Base-by-base conservation (phyloP, 106 monocot species). In the Acorus calamus region DNA sequence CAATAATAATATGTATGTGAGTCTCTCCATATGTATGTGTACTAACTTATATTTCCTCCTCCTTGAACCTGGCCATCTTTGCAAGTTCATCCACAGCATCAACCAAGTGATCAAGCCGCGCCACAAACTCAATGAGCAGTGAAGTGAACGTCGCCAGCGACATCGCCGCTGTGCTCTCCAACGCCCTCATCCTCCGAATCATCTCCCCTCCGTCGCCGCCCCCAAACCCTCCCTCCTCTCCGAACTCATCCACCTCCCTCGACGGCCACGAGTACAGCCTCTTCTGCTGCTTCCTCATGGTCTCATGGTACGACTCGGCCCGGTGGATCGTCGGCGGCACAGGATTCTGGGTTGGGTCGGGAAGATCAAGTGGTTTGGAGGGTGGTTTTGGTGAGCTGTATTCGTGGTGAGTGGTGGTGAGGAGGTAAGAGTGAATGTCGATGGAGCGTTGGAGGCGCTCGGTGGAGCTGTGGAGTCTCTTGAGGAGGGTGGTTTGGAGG, bases 61-160 rank as follows among this genome's bases (percentile, higher is more conserved):
- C 56, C 50, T 77, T 75, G 62, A 91, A 91, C 46, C 62, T 78
- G 8, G 90, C 86, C 76, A 76, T 73, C 55, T 64, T 78, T 3
- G 86, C 83, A 11, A 91, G 83, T 50, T 74, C 69, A 54, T 83
- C 83, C 11, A 79, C 80, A 12, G 86, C 86, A 55, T 80, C 86
- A 52, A 91, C 90, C 80, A 86, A 73, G 73, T 84, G 86, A 57
- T 91, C 86, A 57, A 91, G 86, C 67, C 90, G 66, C 14, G 86
- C 90, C 4, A 91, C 86, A 69, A 91, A 76, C 64, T 91, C 90
- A 43, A 91, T 86, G 42, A 91, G 72, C 56, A 91, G 66, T n/a
- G 86, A 91, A 14, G 81, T 69, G 63, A 91, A 91, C 4, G 90
- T 86, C 3, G 78, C 83, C 0, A 91, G 70, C 2, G 86, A 91